Percentiles rank a stretch among this genome's conserved stretches.
phyloP scores from a whole-genome alignment of 495 filamentous ascomycete species.

The Trichoderma reesei region DNA sequence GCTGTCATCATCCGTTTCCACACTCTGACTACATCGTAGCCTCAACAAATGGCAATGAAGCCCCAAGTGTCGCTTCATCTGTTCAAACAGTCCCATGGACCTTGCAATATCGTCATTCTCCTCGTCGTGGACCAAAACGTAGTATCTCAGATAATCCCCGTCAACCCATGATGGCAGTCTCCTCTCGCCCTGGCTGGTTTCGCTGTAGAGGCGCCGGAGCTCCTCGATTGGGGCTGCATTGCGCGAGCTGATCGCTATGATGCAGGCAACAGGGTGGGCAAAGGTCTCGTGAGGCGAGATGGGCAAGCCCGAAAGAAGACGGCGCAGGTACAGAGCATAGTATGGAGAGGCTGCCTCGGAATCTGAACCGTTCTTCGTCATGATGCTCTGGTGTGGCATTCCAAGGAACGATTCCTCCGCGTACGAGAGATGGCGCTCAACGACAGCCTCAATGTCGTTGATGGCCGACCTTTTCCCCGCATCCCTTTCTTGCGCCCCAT shows the following conservation, averaged over 20 bases:
- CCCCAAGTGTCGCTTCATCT: conserved; percentile 96
- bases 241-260: conserved; percentile 88
- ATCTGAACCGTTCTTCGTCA: conserved; percentile 27
- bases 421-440: conserved; percentile 42
- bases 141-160: conserved; percentile 85
- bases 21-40: conserved; percentile 72
- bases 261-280: conserved; percentile 86
- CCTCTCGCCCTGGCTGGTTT: conserved; percentile 58
- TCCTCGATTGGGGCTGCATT: conserved; percentile 74
- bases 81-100: conserved; percentile 80
- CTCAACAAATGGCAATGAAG: conserved; percentile 88
- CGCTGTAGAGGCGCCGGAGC: conserved; percentile 67
- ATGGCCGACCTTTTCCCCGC: conserved; percentile 14
- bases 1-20: conserved; percentile 87
- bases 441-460: conserved; percentile 39
- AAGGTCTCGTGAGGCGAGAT: conserved; percentile 84
- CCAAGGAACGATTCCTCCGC: conserved; percentile 40
- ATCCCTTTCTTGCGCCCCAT: conserved; percentile 13
- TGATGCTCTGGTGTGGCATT: conserved; percentile 27
- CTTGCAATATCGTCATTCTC: conserved; percentile 85
- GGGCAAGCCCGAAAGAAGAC: conserved; percentile 68
- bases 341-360: conserved; percentile 47
- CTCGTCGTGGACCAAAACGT: conserved; percentile 95
- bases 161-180: conserved; percentile 72
- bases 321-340: conserved; percentile 71